Evolutionary conservation across 2,329 filamentous ascomycete species (phyloP).

Genomic region (Trichoderma polysporum): DNA sequence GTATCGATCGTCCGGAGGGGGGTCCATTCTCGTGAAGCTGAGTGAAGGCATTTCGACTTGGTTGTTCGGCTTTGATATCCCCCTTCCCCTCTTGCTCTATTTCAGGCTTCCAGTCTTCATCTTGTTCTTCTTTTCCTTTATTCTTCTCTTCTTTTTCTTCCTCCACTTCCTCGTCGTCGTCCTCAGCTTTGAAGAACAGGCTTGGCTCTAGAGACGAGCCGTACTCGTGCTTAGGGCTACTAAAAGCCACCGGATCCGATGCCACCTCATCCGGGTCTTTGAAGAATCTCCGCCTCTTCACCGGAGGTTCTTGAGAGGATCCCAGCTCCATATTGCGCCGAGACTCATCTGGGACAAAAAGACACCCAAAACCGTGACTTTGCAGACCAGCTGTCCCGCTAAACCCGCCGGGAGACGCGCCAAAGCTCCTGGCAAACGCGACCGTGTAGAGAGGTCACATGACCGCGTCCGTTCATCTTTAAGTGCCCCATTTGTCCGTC

Average conservation of each 20-base stretch:
- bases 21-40: constrained; percentile 24
- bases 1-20: neutral
- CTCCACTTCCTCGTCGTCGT: neutral
- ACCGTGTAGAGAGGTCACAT: constrained; percentile 43
- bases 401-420: constrained; percentile 43
- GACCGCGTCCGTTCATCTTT: constrained; percentile 32
- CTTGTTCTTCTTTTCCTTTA: neutral
- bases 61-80: constrained; percentile 24
- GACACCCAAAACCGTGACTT: neutral
- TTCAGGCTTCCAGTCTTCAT: neutral
- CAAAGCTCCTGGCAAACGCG: constrained; percentile 19
- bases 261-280: constrained; percentile 35
- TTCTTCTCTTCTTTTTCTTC: neutral
- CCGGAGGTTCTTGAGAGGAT: constrained; percentile 44
- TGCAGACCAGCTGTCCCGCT: neutral
- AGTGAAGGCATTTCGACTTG: constrained; percentile 20
- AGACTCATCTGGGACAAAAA: constrained; percentile 7
- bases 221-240: constrained; percentile 24
- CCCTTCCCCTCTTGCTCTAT: neutral
- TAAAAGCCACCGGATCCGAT: constrained; percentile 28
- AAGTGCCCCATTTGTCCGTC: constrained; percentile 13
- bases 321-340: constrained; percentile 40
- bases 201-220: constrained; percentile 28
- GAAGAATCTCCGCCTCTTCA: constrained; percentile 46
- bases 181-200: constrained; percentile 30